Evolutionary conservation across 2,329 filamentous ascomycete genomes (phyloP).

Genomic region (Diplodia mutila): DNA sequence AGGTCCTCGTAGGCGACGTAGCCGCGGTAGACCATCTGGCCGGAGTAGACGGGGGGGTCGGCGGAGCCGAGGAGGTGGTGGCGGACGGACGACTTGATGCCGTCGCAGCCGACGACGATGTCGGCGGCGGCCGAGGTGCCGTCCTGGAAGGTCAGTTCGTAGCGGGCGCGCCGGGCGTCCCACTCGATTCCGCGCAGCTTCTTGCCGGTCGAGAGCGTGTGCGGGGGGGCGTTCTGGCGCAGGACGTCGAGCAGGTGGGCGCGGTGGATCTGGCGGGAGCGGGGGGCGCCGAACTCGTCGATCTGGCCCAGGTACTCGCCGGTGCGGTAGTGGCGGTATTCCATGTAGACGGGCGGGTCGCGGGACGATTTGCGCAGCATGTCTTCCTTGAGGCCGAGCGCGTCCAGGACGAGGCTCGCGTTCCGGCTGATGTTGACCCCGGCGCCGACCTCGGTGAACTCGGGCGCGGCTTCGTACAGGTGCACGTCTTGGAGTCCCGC

Average conservation of each 20-base stretch:
- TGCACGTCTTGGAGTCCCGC: constrained; percentile 38
- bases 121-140: not conserved
- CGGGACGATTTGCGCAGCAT: constrained; percentile 42
- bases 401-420: constrained; percentile 39
- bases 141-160: not conserved
- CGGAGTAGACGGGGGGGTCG: too few species aligned
- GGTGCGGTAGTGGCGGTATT: constrained; percentile 21
- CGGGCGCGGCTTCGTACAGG: constrained; percentile 43
- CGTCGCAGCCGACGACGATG: not conserved
- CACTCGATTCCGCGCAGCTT: not conserved
- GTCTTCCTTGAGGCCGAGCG: constrained; percentile 38
- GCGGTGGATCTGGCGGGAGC: constrained; percentile 16
- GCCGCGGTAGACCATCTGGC: too few species aligned
- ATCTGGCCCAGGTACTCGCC: constrained; percentile 13
- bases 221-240: not conserved
- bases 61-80: too few species aligned
- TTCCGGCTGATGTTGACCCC: constrained; percentile 46
- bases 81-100: not conserved
- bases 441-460: constrained; percentile 45
- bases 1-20: too few species aligned
- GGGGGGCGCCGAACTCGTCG: constrained; percentile 20
- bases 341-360: constrained; percentile 35
- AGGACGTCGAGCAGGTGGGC: constrained; percentile 1
- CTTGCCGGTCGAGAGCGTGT: not conserved
- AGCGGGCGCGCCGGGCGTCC: not conserved